phyloP scores from a whole-genome alignment of 768 basidiomycete species.

The Royoungia palumana region DNA sequence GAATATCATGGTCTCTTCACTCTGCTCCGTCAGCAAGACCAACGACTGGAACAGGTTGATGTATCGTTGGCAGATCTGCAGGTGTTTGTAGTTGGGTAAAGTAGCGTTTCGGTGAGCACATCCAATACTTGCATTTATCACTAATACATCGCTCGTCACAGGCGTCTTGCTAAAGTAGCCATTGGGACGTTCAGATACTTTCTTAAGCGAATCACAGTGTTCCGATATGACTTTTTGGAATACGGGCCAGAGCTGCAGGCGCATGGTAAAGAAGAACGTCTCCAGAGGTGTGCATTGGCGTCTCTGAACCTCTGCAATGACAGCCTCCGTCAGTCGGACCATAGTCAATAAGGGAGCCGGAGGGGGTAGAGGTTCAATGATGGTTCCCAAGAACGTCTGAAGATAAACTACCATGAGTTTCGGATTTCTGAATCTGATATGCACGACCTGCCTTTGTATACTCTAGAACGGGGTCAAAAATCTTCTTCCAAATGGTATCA shows the following conservation, averaged over 20 bases:
- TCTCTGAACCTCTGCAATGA: conserved; percentile 70
- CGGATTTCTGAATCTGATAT: not conserved
- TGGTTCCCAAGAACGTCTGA: conserved; percentile 65
- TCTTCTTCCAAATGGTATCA: conserved; percentile 81
- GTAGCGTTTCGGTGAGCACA: not conserved
- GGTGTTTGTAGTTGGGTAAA: not conserved
- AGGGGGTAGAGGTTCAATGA: conserved; percentile 72
- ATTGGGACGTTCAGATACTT: conserved; percentile 67
- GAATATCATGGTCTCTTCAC: conserved; percentile 96
- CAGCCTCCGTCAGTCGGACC: conserved; percentile 85
- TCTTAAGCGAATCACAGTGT: conserved; percentile 79
- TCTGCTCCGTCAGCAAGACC: conserved; percentile 74
- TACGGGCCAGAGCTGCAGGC: conserved; percentile 88
- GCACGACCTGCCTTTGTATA: conserved; percentile 66
- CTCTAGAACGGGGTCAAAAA: conserved; percentile 87
- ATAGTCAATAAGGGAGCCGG: conserved; percentile 80
- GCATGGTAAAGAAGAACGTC: conserved; percentile 73
- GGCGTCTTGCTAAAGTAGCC: conserved; percentile 63
- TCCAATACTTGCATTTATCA: conserved; percentile 50
- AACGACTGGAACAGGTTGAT: conserved; percentile 78
- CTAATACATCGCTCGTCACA: conserved; percentile 63
- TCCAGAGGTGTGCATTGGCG: conserved; percentile 80
- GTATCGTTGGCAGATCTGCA: conserved; percentile 73
- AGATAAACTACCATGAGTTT: not conserved
- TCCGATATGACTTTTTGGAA: conserved; percentile 89